These are phyloP conservation scores for Trichoderma asperelloides DNA, from an alignment of 495 filamentous ascomycete genomes.

Conservation along the genomic window DNA sequence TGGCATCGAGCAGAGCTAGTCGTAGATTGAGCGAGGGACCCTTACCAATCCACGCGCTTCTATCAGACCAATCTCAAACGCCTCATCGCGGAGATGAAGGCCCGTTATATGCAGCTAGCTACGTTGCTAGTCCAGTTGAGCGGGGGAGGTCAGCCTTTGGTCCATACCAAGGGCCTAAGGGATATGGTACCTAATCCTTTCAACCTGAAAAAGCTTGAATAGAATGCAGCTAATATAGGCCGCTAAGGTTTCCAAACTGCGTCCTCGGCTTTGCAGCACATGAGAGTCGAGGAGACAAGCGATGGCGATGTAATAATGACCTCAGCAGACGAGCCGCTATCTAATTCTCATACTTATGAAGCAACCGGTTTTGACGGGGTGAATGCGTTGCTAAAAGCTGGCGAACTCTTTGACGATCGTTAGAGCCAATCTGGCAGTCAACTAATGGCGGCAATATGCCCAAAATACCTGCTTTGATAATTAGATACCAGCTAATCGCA, in stretches of 20 bases:
- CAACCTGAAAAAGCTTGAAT: conserved; percentile 3
- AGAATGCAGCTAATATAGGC: conserved; percentile 16
- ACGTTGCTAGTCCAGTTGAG: background rate
- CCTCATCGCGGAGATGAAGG: conserved; percentile 9
- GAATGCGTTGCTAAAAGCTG: conserved; percentile 44
- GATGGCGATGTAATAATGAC: conserved; percentile 7
- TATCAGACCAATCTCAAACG: conserved; percentile 27
- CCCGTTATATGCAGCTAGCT: background rate
- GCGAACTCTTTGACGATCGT: conserved; percentile 42
- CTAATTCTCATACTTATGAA: conserved; percentile 2
- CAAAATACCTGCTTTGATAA: background rate
- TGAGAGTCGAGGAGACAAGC: background rate
- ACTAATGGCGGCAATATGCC: background rate
- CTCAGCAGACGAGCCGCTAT: background rate
- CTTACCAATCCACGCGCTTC: conserved; percentile 37
- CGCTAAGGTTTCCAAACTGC: conserved; percentile 14
- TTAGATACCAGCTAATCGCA: background rate
- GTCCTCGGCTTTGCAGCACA: conserved; percentile 2
- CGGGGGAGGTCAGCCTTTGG: background rate
- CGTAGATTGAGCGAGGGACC: conserved; percentile 35
- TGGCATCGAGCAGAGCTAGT: conserved; percentile 22
- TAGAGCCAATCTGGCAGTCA: background rate
- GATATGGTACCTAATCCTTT: conserved; percentile 10
- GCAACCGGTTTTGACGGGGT: conserved; percentile 34
- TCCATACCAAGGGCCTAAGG: background rate